Evolutionary conservation across 352 stramenopile species (phyloP), one percentile per base, ranked within the genome.

Genomic region (Phytophthora crassamura): DNA sequence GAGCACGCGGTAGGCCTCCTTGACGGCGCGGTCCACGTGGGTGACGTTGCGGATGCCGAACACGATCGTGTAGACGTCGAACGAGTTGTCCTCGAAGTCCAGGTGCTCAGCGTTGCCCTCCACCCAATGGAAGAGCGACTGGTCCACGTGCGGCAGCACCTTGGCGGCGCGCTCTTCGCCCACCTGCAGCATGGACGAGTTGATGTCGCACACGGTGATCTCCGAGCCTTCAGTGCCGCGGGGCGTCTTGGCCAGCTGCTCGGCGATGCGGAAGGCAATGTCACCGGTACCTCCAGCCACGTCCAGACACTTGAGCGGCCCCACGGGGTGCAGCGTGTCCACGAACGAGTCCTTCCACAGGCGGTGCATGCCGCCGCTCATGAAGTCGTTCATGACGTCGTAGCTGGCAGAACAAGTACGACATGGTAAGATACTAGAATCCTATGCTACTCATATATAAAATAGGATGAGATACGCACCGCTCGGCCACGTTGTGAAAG

Each of bases 301-400:
- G 76, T 99, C 98, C 25, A 99, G 75, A 48, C 89, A 86, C 40
- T 78, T 75, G 8, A 96, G 74, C 7, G 86, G 84, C 0, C 84
- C 84, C 20, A 95, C 72, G 0, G 88, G 88, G 51, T 92, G 79
- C 45, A 96, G 60, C 67, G 82, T 89, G 58, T 94, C 78, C 45
- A 98, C 91, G 73, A 99, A 97, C 49, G 97, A 82, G 75, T 99
- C 97, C 68, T 99, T 99, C 97, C 97, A 99, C 20, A 98, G 66
- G 25, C 97, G 87, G 72, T 97, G 91, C 84, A 97, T 89, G 53
- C 93, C 97, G 40, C 86, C 96, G 64, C 88, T 98, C 97, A 99
- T 99, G 64, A 99, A 93, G 80, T 99, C 98, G 80, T 99, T 99
- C 98, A 99, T 99, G 16, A 99, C 78, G 80, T 99, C 98, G 55